Percentiles rank a stretch among this genome's conserved stretches.
These are phyloP conservation scores for Neodidymelliopsis sp. DNA, from an alignment of 2,329 filamentous ascomycete genomes.

Conservation along the genomic window DNA sequence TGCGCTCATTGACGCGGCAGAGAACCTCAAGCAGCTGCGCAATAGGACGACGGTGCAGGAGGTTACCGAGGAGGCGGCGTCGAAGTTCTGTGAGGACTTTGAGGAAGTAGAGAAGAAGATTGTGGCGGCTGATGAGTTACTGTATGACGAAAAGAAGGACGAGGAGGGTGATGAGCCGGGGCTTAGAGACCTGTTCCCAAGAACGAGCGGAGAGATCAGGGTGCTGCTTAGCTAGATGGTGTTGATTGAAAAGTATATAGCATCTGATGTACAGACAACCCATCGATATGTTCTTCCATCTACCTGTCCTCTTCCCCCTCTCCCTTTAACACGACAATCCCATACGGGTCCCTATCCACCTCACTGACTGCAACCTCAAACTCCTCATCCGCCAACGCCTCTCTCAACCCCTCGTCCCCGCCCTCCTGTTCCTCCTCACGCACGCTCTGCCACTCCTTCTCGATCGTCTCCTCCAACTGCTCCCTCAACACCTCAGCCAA, in stretches of 20 bases:
- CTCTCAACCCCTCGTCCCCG: conserved; percentile 50
- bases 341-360: conserved; percentile 86
- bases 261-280: too few species aligned
- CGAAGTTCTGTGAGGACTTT: conserved; percentile 86
- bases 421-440: conserved; percentile 55
- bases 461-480: conserved; percentile 68
- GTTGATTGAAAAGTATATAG: too few species aligned
- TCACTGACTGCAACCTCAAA: conserved; percentile 77
- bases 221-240: conserved; percentile 64
- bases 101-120: conserved; percentile 71
- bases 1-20: conserved; percentile 88
- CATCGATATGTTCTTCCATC: too few species aligned
- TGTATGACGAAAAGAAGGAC: conserved; percentile 43
- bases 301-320: conserved; percentile 26
- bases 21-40: conserved; percentile 77
- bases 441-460: conserved; percentile 61
- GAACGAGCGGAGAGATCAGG: conserved; percentile 69
- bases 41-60: conserved; percentile 75
- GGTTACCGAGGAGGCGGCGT: conserved; percentile 83
- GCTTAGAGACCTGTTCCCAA: conserved; percentile 67
- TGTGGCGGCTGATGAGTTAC: conserved; percentile 64
- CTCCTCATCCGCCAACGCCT: conserved; percentile 60
- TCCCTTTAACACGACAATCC: conserved; percentile 60
- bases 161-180: conserved; percentile 48
- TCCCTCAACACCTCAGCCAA: conserved; percentile 73